These are phyloP conservation scores for Colletotrichum endophyticum DNA, from an alignment of 2,329 filamentous ascomycete genomes.

Conservation along the genomic window DNA sequence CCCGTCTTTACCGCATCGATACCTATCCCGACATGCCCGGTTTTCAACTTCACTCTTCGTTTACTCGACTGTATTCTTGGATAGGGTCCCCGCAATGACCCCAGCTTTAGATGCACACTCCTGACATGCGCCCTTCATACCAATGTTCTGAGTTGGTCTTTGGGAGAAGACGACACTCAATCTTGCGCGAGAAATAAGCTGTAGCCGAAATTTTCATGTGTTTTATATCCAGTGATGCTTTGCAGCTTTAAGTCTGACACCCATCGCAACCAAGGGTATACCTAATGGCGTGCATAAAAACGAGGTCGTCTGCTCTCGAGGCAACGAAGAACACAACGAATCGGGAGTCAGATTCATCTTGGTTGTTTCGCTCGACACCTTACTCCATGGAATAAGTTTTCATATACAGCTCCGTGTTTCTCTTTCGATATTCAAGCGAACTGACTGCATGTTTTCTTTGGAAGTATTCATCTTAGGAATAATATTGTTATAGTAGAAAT, in stretches of 20 bases:
- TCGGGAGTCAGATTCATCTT: too few relatives aligned
- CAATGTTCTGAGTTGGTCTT: too few relatives aligned
- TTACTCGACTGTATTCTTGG: neutral
- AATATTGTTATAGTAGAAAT: neutral
- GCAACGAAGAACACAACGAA: too few relatives aligned
- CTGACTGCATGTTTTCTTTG: too few relatives aligned
- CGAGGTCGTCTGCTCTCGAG: too few relatives aligned
- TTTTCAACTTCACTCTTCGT: accelerated
- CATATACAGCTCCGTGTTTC: too few relatives aligned
- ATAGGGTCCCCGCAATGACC: neutral
- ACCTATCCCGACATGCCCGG: neutral
- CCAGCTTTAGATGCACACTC: accelerated
- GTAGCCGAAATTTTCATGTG: neutral
- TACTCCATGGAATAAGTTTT: neutral
- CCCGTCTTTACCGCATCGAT: accelerated
- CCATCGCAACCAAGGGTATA: neutral
- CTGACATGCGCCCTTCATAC: neutral
- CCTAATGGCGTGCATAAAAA: neutral
- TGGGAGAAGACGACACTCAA: too few relatives aligned
- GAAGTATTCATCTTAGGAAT: neutral
- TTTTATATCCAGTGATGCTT: accelerated
- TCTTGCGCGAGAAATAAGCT: too few relatives aligned
- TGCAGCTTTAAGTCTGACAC: neutral
- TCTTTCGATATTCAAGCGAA: too few relatives aligned
- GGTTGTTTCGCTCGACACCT: too few relatives aligned